Evolutionary conservation across 192 early-diverging fungal genomes (phyloP), one percentile per base, ranked within the genome.

Genomic region (Gamsiella multidivaricata): DNA sequence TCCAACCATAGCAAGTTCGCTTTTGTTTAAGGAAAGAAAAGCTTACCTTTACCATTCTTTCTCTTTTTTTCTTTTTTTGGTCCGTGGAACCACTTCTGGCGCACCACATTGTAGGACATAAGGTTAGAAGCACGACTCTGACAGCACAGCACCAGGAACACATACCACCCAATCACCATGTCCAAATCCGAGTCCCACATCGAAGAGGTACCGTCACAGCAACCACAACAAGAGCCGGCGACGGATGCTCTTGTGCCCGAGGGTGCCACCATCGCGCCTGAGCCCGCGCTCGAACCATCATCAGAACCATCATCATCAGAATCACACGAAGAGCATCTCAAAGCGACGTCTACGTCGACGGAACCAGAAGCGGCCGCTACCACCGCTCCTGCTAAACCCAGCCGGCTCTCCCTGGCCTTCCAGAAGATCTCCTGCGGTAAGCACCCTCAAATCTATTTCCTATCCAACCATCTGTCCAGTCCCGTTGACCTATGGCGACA

Each of bases 351-450:
- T 5, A 51, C 23, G 5, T 36, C 33, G 9, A n/a, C 41, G 11
- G 34, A 36, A 0, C 28, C 37, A 5, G 20, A 10, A 17, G 20
- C 46, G 5, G 23, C 17, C 0, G 22, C 12, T 23, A n/a, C 37
- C 12, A 1, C 49, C 17, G 42, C 47, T 20, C 8, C 31, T 39
- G 34, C 43, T 12, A 47, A 59, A 28, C 65, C 49, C 17, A 61
- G 59, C 37, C 33, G 68, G 37, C 68, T 70, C 31, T 70, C 68
- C 15, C 5, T 37, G 36, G 68, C 59, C 9, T 70, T 70, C 57
- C 43, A 54, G 23, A 37, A 25, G 23, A 61, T 70, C 41, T 61
- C 68, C 20, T 70, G 68, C 45, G 68, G 68, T 70, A 70, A 45
- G 59, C 33, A 20, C 25, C 15, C 47, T n/a, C n/a, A n/a, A n/a